A percentile compares a stretch with the other conserved stretches of the same genome.
Evolutionary conservation across 345 rosid species (phyloP).

Genomic region (Pistacia integerrima): DNA sequence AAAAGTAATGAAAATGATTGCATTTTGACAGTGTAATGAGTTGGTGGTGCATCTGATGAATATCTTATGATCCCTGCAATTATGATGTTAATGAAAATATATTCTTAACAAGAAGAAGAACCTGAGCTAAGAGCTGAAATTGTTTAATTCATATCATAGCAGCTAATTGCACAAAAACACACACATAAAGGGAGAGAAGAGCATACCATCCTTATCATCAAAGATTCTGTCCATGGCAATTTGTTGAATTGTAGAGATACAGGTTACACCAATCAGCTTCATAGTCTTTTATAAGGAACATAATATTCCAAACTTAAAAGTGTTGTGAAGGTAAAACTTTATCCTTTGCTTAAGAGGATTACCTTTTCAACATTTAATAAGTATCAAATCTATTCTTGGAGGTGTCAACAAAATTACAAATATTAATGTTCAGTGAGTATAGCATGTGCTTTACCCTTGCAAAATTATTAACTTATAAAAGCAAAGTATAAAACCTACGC

Average conservation of each 20-base stretch:
- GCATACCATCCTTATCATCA: constrained; percentile 16
- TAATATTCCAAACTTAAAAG: constrained; percentile 15
- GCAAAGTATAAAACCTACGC: not conserved
- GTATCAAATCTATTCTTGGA: constrained; percentile 25
- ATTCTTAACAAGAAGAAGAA: not conserved
- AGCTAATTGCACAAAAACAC: too few species aligned
- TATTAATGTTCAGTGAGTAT: not conserved
- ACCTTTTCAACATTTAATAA: constrained; percentile 1
- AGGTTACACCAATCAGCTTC: not conserved
- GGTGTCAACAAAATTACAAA: not conserved
- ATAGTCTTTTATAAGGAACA: constrained; percentile 6
- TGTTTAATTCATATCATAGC: too few species aligned
- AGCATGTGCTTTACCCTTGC: not conserved
- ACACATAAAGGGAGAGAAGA: not conserved
- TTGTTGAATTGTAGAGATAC: not conserved
- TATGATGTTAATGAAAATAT: not conserved
- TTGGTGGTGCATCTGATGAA: constrained; percentile 48
- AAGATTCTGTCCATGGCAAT: constrained; percentile 25
- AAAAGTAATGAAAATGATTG: constrained; percentile 49
- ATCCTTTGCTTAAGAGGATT: constrained; percentile 23
- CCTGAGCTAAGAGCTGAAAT: too few species aligned
- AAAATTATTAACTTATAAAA: not conserved
- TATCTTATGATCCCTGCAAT: constrained; percentile 43
- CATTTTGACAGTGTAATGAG: constrained; percentile 55
- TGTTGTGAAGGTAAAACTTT: not conserved